Evolutionary conservation across 495 filamentous ascomycete genomes (phyloP).

Genomic region (Penicillium chermesinum): DNA sequence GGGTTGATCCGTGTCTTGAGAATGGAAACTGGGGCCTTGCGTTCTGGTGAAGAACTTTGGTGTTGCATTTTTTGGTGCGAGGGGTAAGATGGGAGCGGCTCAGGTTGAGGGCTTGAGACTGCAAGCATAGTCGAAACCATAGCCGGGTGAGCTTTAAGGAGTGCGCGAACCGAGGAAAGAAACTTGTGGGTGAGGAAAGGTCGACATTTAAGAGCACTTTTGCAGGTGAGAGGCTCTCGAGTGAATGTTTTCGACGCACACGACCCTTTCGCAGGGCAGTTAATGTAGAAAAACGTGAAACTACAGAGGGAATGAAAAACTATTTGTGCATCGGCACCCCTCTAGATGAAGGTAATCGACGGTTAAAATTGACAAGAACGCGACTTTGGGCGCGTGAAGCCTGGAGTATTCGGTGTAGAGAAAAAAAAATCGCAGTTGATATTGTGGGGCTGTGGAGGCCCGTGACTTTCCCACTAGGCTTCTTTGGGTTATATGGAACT

Average conservation of each 20-base stretch:
- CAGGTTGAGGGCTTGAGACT: slow-evolving; percentile 22
- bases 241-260: too few relatives aligned
- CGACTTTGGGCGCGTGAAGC: slow-evolving; percentile 15
- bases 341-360: slow-evolving; percentile 9
- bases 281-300: too few relatives aligned
- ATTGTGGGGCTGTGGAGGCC: slow-evolving; percentile 22
- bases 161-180: slow-evolving; percentile 4
- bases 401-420: slow-evolving; percentile 1
- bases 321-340: slow-evolving; percentile 14
- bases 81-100: slow-evolving; percentile 8
- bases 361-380: slow-evolving; percentile 11
- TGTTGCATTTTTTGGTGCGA: slow-evolving; percentile 29
- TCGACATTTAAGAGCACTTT: slow-evolving; percentile 32
- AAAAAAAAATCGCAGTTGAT: slow-evolving; percentile 5
- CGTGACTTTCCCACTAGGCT: slow-evolving; percentile 19
- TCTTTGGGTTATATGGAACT: slow-evolving; percentile 13
- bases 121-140: slow-evolving; percentile 39
- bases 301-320: not conserved
- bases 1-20: slow-evolving; percentile 1
- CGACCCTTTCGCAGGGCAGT: too few relatives aligned
- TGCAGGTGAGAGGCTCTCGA: too few relatives aligned
- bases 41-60: not conserved
- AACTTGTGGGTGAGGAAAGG: slow-evolving; percentile 3
- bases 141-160: slow-evolving; percentile 28
- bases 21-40: not conserved